These are phyloP conservation scores for Hura crepitans DNA, from an alignment of 441 rosid species.

Conservation along the genomic window DNA sequence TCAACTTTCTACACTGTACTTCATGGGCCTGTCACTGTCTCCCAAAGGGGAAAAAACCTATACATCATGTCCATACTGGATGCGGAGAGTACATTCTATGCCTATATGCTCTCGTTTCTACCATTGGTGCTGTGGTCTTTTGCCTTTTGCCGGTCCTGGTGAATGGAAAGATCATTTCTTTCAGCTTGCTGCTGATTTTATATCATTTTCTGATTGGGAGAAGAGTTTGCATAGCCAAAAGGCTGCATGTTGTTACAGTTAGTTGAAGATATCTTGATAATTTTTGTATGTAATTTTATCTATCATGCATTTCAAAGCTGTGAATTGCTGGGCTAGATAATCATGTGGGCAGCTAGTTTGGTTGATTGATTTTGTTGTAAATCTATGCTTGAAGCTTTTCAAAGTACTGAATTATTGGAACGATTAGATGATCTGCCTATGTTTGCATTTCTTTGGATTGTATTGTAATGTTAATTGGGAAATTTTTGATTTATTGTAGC, in stretches of 20 bases:
- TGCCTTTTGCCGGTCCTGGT: slow-evolving; percentile 60
- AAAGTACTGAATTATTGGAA: too few relatives aligned
- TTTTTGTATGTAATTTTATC: slow-evolving; percentile 1
- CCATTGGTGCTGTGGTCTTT: slow-evolving; percentile 62
- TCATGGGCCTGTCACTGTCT: slow-evolving; percentile 44
- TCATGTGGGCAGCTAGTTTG: background rate
- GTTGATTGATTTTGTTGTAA: background rate
- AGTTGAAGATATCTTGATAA: background rate
- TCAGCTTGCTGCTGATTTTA: slow-evolving; percentile 19
- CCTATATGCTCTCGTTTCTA: slow-evolving; percentile 34
- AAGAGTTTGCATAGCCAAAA: slow-evolving; percentile 13
- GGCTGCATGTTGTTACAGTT: background rate
- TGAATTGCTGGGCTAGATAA: background rate
- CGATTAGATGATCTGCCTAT: too few relatives aligned
- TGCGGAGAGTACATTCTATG: slow-evolving; percentile 44
- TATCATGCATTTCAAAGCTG: background rate
- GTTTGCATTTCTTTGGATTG: too few relatives aligned
- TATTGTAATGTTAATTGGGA: too few relatives aligned
- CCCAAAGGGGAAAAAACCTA: slow-evolving; percentile 26
- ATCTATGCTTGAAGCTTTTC: too few relatives aligned
- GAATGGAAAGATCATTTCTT: slow-evolving; percentile 75
- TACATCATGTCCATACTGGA: slow-evolving; percentile 53
- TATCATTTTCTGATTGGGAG: slow-evolving; percentile 24
- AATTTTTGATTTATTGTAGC: too few relatives aligned
- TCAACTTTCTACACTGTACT: slow-evolving; percentile 42